Conservation (phyloP, 805 yeast species). For the Saturnispora ahearnii region DNA sequence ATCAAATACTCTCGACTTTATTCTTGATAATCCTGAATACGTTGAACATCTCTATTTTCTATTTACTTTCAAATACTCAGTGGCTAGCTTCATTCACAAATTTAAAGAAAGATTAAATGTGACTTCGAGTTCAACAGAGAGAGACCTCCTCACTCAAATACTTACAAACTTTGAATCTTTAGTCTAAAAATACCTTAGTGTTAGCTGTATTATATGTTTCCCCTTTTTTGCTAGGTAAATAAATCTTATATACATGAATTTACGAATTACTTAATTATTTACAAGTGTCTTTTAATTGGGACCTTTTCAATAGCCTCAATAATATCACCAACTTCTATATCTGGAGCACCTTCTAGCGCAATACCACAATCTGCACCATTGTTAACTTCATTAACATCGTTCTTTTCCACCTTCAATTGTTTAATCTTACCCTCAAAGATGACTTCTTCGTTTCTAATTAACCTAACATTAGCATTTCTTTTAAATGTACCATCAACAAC, state of each 20-base stretch:
- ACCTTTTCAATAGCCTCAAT: constrained; percentile 67
- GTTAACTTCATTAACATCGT: constrained; percentile 64
- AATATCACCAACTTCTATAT: constrained; percentile 50
- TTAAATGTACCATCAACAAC: constrained; percentile 61
- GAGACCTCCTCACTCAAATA: background rate
- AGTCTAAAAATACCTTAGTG: background rate
- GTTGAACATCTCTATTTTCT: background rate
- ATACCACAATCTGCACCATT: constrained; percentile 92
- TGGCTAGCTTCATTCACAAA: background rate
- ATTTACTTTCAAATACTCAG: background rate
- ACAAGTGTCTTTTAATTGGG: constrained; percentile 44
- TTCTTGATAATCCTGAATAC: background rate
- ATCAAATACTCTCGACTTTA: background rate
- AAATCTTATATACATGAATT: background rate
- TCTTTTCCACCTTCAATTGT: constrained; percentile 73
- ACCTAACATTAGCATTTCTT: constrained; percentile 37
- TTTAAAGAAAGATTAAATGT: background rate
- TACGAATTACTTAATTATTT: constrained; percentile 8
- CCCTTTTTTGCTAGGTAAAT: background rate
- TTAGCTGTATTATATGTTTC: too few relatives aligned
- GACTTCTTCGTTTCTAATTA: constrained; percentile 41
- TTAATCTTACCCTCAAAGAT: constrained; percentile 38
- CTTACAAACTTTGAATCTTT: background rate
- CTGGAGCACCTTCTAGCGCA: constrained; percentile 39
- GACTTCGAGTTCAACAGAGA: background rate